phyloP scores from a whole-genome alignment of 2,329 filamentous ascomycete species.

The Aureobasidium subglaciale region DNA sequence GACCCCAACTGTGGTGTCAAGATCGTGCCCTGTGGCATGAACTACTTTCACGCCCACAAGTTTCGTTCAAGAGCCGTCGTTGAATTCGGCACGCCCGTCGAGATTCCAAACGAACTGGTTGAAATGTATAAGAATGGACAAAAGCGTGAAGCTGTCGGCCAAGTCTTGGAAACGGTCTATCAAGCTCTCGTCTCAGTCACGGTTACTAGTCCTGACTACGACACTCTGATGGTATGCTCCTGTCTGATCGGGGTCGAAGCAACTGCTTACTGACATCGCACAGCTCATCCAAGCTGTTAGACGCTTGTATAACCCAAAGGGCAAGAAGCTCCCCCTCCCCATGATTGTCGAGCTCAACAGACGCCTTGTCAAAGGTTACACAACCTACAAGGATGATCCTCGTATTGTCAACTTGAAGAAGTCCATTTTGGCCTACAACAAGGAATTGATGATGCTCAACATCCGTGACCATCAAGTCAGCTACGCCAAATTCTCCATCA shows the following conservation, averaged over 20 bases:
- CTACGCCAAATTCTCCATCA: constrained; percentile 76
- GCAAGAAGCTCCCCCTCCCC: constrained; percentile 85
- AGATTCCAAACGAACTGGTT: constrained; percentile 74
- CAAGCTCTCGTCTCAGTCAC: constrained; percentile 81
- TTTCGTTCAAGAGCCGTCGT: constrained; percentile 93
- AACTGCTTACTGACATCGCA: constrained; percentile 26
- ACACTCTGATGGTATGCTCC: constrained; percentile 70
- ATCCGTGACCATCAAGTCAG: constrained; percentile 91
- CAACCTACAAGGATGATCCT: constrained; percentile 83
- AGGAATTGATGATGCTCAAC: constrained; percentile 74
- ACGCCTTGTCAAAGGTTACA: constrained; percentile 83
- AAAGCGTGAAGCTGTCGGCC: constrained; percentile 77
- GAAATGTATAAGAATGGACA: constrained; percentile 78
- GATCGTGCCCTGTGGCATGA: constrained; percentile 97
- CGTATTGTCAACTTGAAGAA: constrained; percentile 70
- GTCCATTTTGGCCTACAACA: constrained; percentile 78
- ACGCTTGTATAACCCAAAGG: constrained; percentile 86
- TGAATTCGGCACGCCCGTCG: constrained; percentile 86
- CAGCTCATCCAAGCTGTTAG: constrained; percentile 85
- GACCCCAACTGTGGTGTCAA: constrained; percentile 82
- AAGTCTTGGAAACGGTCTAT: constrained; percentile 79
- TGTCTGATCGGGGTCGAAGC: no score
- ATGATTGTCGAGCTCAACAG: constrained; percentile 92
- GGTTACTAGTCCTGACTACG: constrained; percentile 86
- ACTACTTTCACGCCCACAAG: constrained; percentile 98